phyloP scores from a whole-genome alignment of 1,284 basidiomycete genomes.

The Inonotus hispidus region DNA sequence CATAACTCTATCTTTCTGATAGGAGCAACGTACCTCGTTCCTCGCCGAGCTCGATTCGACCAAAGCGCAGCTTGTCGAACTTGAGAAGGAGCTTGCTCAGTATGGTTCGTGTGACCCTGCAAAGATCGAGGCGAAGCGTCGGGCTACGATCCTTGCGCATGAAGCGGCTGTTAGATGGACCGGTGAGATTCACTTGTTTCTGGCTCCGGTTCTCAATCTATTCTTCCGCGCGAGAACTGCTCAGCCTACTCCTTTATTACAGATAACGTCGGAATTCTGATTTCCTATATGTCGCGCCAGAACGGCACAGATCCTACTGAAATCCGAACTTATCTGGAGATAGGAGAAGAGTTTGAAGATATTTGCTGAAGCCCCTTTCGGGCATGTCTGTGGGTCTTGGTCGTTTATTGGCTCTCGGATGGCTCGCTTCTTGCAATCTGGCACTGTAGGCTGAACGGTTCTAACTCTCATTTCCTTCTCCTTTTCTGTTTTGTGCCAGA shows the following conservation, averaged over 20 bases:
- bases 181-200: constrained; percentile 42
- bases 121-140: constrained; percentile 69
- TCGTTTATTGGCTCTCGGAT: not conserved
- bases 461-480: too few relatives aligned
- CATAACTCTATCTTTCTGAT: not conserved
- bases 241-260: not conserved
- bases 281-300: constrained; percentile 61
- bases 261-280: constrained; percentile 61
- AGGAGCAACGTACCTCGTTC: constrained; percentile 52
- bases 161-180: constrained; percentile 84
- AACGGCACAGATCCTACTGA: constrained; percentile 51
- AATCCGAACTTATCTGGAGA: constrained; percentile 56
- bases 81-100: constrained; percentile 64
- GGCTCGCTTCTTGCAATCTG: not conserved
- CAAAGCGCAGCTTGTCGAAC: constrained; percentile 48
- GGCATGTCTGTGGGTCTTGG: not conserved
- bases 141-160: constrained; percentile 66
- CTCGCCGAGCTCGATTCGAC: constrained; percentile 46
- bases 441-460: not conserved
- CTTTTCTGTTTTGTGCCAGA: too few relatives aligned
- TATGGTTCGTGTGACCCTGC: constrained; percentile 82
- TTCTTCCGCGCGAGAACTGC: not conserved
- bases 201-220: not conserved
- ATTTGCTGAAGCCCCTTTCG: constrained; percentile 39
- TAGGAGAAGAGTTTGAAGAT: constrained; percentile 72